phyloP scores from a whole-genome alignment of 169 alveolate species.

The Toxoplasma gondii region DNA sequence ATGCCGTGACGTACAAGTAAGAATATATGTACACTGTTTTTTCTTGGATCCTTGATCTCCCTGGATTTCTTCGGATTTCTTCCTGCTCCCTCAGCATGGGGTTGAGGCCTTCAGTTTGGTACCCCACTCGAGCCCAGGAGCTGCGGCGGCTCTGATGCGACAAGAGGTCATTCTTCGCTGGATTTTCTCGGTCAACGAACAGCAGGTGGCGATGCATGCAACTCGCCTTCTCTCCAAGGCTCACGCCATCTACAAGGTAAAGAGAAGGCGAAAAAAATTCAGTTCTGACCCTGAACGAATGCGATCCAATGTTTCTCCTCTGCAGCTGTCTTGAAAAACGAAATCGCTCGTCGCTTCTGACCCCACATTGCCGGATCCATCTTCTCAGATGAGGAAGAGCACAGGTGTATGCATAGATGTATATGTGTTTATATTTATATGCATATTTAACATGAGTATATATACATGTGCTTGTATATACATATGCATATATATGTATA shows the following conservation, averaged over 20 bases:
- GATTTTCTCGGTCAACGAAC: slow-evolving; percentile 57
- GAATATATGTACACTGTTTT: too few species aligned
- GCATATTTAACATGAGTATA: background rate
- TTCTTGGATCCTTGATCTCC: too few species aligned
- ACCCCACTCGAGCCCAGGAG: slow-evolving; percentile 39
- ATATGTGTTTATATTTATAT: too few species aligned
- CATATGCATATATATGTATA: background rate
- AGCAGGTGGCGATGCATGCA: slow-evolving; percentile 64
- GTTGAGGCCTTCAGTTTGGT: slow-evolving; percentile 50
- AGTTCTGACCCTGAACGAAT: background rate
- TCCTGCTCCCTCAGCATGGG: slow-evolving; percentile 47
- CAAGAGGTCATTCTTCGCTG: slow-evolving; percentile 64
- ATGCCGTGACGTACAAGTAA: too few species aligned
- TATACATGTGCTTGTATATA: background rate
- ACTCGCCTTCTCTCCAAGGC: slow-evolving; percentile 65
- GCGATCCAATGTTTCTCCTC: too few species aligned
- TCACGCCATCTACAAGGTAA: slow-evolving; percentile 48
- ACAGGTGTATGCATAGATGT: too few species aligned
- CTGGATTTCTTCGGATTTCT: background rate
- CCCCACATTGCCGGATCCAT: too few species aligned
- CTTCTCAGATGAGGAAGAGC: too few species aligned
- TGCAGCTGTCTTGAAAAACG: too few species aligned
- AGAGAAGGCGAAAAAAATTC: background rate
- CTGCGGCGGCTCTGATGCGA: slow-evolving; percentile 65
- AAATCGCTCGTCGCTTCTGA: too few species aligned